Percentiles rank a stretch among this genome's conserved stretches.
Conservation (phyloP, 2,329 filamentous ascomycete species). For the Xylariaceae sp. region DNA sequence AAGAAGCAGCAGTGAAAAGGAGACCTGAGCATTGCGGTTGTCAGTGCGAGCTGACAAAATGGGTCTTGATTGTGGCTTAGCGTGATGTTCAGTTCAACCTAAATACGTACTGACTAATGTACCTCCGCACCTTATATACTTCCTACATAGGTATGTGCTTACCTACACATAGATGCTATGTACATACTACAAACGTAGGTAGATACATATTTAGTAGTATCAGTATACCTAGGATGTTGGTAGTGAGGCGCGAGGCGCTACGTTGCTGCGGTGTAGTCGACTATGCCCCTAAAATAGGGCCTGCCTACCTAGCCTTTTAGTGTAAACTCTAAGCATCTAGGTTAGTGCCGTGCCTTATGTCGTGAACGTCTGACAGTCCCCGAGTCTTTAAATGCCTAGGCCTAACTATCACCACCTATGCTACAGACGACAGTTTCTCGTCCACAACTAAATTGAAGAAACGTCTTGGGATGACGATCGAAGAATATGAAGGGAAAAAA, state of each 20-base stretch:
- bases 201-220: no score
- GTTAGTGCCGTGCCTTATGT: no score
- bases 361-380: no score
- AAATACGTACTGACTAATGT: no score
- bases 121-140: no score
- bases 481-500: no score
- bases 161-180: no score
- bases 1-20: constrained; percentile 18
- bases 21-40: constrained; percentile 7
- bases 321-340: neutral
- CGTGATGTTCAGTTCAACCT: neutral
- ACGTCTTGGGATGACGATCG: no score
- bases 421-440: constrained; percentile 3
- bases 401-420: neutral
- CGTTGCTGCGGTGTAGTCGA: neutral
- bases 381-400: neutral
- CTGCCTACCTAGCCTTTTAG: neutral
- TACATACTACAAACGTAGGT: no score
- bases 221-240: no score
- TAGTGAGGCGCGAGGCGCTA: neutral
- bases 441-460: no score
- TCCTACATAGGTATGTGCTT: no score
- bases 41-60: constrained; percentile 6
- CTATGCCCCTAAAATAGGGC: neutral
- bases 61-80: neutral